Evolutionary conservation across 2,329 filamentous ascomycete genomes (phyloP), one percentile per base, ranked within the genome.

Genomic region (Allantophomopsis cytisporea): DNA sequence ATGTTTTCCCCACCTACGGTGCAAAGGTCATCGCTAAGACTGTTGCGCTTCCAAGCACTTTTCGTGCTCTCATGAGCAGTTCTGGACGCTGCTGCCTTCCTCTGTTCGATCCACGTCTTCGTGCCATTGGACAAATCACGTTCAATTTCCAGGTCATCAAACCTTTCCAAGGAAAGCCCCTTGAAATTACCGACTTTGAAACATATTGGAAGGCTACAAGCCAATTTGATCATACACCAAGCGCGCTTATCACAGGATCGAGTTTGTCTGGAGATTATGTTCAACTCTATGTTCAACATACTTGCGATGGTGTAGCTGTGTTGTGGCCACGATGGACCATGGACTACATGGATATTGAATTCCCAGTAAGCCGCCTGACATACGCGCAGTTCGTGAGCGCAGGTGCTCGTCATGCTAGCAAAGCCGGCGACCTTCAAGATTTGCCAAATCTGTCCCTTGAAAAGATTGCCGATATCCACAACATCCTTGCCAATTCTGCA

Each of bases 191-290:
- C 1, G 88, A 96, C 54, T 98, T 96, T 51, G 91, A 94, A 46
- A 96, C 91, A 0, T 98, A 98, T 60, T 98, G 91, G 91, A 98
- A 96, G 60, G 89, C 89, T 0, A 98, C 91, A 1, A 94, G 87
- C 53, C 87, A 94, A 50, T 73, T 91, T 36, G 86, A 94, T 56
- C 79, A 84, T 38, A 83, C 87, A 36, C 81, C 83, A 17, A 91
- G 75, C 54, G 84, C 86, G 17, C 76, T 96, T 17, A 85, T 98
- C 14, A 96, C 89, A 0, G 91, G 89, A 1, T 96, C 89, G 8
- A 96, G 89, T 61, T 61, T 98, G 40, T 93, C 86, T 2, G 91
- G 91, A n/a, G 84, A 96, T 53, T 96, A 96, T 58, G 79, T 94
- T 17, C 77, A 88, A 41, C 64, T 98, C 7, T 94, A 87, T 54